phyloP scores from a whole-genome alignment of 441 rosid species.

The Eruca vesicaria region DNA sequence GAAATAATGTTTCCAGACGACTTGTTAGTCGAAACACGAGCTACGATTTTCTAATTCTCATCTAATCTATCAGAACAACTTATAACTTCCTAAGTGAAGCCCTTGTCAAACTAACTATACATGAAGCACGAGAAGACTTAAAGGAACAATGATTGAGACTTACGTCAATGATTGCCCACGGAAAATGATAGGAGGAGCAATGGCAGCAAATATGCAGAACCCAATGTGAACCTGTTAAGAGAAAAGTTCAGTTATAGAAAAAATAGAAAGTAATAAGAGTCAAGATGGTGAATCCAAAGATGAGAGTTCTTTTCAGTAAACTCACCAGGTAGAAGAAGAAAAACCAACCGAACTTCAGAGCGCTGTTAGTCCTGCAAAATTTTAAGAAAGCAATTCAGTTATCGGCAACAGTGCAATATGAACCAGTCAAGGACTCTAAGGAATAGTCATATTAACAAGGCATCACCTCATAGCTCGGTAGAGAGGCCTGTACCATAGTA shows the following conservation, averaged over 20 bases:
- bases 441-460: neutral
- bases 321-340: slow-evolving; percentile 94
- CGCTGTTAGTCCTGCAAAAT: slow-evolving; percentile 86
- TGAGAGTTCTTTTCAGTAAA: neutral
- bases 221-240: slow-evolving; percentile 73
- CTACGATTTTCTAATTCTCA: neutral
- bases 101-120: neutral
- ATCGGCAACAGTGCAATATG: neutral
- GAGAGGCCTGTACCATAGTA: slow-evolving; percentile 93
- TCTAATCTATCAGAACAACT: neutral
- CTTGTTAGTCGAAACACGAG: neutral
- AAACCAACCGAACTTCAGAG: slow-evolving; percentile 87
- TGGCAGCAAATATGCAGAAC: slow-evolving; percentile 89
- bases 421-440: neutral
- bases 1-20: neutral
- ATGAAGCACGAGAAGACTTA: neutral
- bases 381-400: slow-evolving; percentile 5
- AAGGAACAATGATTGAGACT: slow-evolving; percentile 33
- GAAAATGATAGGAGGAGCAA: slow-evolving; percentile 94
- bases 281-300: neutral
- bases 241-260: slow-evolving; percentile 7
- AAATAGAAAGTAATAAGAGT: neutral
- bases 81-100: neutral
- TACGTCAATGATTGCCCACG: slow-evolving; percentile 92
- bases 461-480: slow-evolving; percentile 87